Evolutionary conservation across 176 grass and related monocot genomes (phyloP).

Genomic region (maize (Zea mays)): Zm-B73-REFERENCE-NAM-5.0 NC_050103.1:40553001-40553500

Average conservation of each 20-base stretch:
- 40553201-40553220: neutral
- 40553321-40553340: slow-evolving; percentile 43
- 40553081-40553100: neutral
- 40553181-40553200: neutral
- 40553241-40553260: slow-evolving; percentile 29
- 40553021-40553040: neutral
- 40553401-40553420: neutral
- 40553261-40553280: slow-evolving; percentile 42
- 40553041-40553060: neutral
- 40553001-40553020: neutral
- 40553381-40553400: neutral
- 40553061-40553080: neutral
- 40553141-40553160: neutral
- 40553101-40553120: neutral
- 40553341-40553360: slow-evolving; percentile 38
- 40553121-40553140: neutral
- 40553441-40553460: neutral
- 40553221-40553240: neutral
- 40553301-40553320: slow-evolving; percentile 9
- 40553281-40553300: slow-evolving; percentile 47
- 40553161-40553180: neutral
- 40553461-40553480: neutral
- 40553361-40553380: neutral
- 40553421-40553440: neutral
- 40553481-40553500: neutral